Evolutionary conservation across 805 yeast genomes (phyloP), one percentile per base, ranked within the genome.

Genomic region (Hanseniaspora clermontiae): DNA sequence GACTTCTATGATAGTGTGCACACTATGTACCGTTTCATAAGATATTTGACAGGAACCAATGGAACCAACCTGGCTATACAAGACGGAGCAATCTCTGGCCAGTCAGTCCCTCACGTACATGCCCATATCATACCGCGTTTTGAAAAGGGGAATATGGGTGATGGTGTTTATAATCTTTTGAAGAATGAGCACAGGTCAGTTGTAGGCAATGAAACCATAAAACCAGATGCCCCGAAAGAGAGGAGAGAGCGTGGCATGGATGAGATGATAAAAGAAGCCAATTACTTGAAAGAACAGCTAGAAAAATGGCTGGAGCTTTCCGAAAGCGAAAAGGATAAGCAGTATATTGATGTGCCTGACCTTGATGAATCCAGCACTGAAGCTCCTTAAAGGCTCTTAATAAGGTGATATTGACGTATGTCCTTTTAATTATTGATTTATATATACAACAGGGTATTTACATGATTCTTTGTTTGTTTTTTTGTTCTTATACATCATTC

Each of bases 31-130:
- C 70, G 71, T 55, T 84, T 89, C 60, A 81, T 93, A 15, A 82
- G 77, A 60, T 64, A 74, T 57, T 72, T 76, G 12, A 93, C 82
- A 67, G 75, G 81, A 38, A 95, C 96, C 1, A 95, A 90, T 62
- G 75, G 95, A 1, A 65, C 89, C 59, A 95, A 95, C 65, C 77
- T 93, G 42, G 91, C 97, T 11, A 87, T 95, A 58, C 99, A 93
- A 67, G 99, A 93, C 66, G 98, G 98, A 0, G 86, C 89, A 0
- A 88, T 88, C 51, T 91, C 97, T 1, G 98, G 98, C 3, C 98
- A 93, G 66, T 80, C 90, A n/a, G 83, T 93, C 2, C 95, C 97
- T 5, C 98, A 93, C 69, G 75, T 91, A 32, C 98, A 93, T 68
- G 84, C 96, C 20, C 99, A 93, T 67, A 71, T 93, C 19, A 89